phyloP scores from a whole-genome alignment of 1,139 yeast species.

The Suzukiozyma palmioleophila region DNA sequence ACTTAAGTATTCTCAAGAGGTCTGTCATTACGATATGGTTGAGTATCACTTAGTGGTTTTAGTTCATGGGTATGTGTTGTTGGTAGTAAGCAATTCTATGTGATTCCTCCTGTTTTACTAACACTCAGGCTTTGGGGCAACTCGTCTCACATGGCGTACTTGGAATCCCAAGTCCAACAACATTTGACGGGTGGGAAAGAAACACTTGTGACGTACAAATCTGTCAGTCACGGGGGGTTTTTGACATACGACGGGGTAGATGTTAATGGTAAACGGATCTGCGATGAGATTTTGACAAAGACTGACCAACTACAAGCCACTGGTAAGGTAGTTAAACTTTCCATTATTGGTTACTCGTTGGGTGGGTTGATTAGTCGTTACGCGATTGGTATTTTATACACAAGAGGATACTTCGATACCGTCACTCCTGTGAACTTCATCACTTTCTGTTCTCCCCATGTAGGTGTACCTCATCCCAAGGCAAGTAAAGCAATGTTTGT shows the following conservation, averaged over 20 bases:
- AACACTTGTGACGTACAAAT: conserved; percentile 47
- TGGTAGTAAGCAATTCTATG: background rate
- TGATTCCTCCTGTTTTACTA: conserved; percentile 8
- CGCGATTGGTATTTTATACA: conserved; percentile 65
- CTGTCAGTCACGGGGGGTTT: conserved; percentile 62
- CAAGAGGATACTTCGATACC: conserved; percentile 47
- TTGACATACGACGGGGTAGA: conserved; percentile 84
- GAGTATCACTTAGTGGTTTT: conserved; percentile 59
- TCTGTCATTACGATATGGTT: conserved; percentile 13
- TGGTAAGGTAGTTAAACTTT: conserved; percentile 46
- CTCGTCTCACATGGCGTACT: conserved; percentile 59
- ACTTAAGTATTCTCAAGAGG: conserved; percentile 3
- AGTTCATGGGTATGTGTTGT: conserved; percentile 62
- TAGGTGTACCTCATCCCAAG: conserved; percentile 70
- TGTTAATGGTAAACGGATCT: conserved; percentile 73
- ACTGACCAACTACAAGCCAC: conserved; percentile 27
- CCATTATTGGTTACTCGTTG: conserved; percentile 75
- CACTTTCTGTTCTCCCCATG: conserved; percentile 80
- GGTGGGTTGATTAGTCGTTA: conserved; percentile 80
- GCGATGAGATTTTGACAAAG: conserved; percentile 57
- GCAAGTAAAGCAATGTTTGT: conserved; percentile 28
- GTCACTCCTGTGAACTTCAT: conserved; percentile 57
- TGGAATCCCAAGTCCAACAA: conserved; percentile 36
- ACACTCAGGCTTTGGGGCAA: conserved; percentile 68
- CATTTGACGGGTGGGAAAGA: conserved; percentile 17